Conservation (phyloP, 441 rosid species). For the Gossypium lobatum region DNA sequence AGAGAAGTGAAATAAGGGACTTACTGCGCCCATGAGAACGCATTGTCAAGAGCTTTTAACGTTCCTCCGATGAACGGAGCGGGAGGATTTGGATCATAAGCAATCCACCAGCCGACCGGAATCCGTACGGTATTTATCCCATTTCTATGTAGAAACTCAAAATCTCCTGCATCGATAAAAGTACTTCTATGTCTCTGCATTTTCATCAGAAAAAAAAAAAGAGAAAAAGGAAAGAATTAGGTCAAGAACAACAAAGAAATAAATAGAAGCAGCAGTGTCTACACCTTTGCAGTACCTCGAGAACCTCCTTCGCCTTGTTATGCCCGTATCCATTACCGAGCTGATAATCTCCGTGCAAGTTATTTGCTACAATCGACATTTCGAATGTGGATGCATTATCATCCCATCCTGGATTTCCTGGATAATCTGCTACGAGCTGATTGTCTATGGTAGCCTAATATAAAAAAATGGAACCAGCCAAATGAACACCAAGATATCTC, state of each 20-base stretch:
- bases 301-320: constrained; percentile 51
- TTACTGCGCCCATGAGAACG: constrained; percentile 71
- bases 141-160: constrained; percentile 48
- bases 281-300: constrained; percentile 36
- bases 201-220: not conserved
- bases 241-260: not conserved
- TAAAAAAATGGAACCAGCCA: constrained; percentile 13
- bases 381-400: constrained; percentile 63
- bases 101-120: constrained; percentile 88
- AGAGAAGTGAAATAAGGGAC: constrained; percentile 23
- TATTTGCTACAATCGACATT: constrained; percentile 49
- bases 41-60: constrained; percentile 65
- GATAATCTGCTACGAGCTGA: constrained; percentile 60
- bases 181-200: constrained; percentile 58
- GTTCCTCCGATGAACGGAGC: constrained; percentile 60
- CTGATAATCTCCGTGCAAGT: constrained; percentile 76
- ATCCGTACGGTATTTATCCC: constrained; percentile 70
- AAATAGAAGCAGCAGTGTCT: not conserved
- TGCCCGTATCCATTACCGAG: constrained; percentile 65
- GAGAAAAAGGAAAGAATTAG: not conserved
- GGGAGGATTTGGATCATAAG: constrained; percentile 70
- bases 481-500: constrained; percentile 13
- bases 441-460: constrained; percentile 47
- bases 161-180: constrained; percentile 54
- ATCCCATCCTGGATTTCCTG: constrained; percentile 64